Evolutionary conservation across 768 basidiomycete species (phyloP).

Genomic region (Xerocomus potaroensis): DNA sequence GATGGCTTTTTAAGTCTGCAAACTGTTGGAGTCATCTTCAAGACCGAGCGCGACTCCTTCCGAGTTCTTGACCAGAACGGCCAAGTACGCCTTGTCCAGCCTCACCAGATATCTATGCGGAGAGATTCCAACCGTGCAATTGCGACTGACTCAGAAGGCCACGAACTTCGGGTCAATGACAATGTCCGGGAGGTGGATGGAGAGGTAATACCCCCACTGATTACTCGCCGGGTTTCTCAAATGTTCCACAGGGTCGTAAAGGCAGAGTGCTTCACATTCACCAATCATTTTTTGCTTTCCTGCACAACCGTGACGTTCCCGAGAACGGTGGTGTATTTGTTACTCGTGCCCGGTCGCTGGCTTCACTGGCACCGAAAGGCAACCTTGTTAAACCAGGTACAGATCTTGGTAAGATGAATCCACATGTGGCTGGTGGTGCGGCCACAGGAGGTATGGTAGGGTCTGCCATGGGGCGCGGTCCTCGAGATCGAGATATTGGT

Average conservation of each 20-base stretch:
- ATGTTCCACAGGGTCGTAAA: constrained; percentile 58
- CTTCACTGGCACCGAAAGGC: constrained; percentile 84
- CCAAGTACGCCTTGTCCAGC: constrained; percentile 81
- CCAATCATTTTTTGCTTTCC: constrained; percentile 90
- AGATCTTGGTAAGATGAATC: constrained; percentile 92
- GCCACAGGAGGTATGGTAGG: constrained; percentile 74
- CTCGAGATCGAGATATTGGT: constrained; percentile 80
- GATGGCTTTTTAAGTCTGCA: constrained; percentile 54
- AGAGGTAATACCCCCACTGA: constrained; percentile 65
- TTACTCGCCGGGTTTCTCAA: background rate
- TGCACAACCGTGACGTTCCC: constrained; percentile 84
- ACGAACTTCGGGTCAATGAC: constrained; percentile 83
- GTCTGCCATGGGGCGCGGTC: constrained; percentile 77
- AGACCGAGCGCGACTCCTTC: constrained; percentile 94
- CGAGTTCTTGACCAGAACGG: constrained; percentile 95
- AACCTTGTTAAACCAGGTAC: constrained; percentile 58
- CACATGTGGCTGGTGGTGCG: constrained; percentile 53
- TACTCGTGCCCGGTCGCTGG: constrained; percentile 76
- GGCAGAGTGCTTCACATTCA: constrained; percentile 91
- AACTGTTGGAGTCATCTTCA: constrained; percentile 96
- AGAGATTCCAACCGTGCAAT: constrained; percentile 77
- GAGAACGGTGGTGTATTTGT: constrained; percentile 97
- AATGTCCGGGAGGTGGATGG: constrained; percentile 90
- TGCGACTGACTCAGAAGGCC: constrained; percentile 85
- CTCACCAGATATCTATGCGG: constrained; percentile 92